These are phyloP conservation scores for Colletotrichum nymphaeae DNA, from an alignment of 2,329 filamentous ascomycete genomes.

Conservation along the genomic window DNA sequence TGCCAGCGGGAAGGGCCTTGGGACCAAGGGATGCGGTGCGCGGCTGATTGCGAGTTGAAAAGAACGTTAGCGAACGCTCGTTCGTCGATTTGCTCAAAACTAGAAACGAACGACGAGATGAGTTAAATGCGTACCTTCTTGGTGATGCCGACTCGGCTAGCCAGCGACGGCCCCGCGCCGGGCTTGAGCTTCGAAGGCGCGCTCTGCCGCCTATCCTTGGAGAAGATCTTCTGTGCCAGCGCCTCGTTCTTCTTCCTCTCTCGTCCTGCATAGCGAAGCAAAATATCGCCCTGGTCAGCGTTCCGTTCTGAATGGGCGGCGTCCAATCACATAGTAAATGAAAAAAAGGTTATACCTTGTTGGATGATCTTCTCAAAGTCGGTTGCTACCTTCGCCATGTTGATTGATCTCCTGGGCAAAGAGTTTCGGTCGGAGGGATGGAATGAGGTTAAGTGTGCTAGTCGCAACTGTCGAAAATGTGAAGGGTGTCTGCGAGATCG, in stretches of 20 bases:
- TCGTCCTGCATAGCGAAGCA: slow-evolving; percentile 57
- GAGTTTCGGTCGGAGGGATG: not conserved
- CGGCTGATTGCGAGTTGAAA: slow-evolving; percentile 35
- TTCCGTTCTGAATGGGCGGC: not conserved
- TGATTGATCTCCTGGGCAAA: slow-evolving; percentile 20
- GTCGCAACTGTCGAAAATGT: not conserved
- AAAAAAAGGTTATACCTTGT: slow-evolving; percentile 52
- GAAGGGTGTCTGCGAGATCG: not conserved
- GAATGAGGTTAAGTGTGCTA: not conserved
- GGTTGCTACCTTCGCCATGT: slow-evolving; percentile 56
- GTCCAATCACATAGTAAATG: not conserved
- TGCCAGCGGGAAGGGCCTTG: slow-evolving; percentile 56
- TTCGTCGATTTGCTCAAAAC: not conserved
- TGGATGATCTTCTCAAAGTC: slow-evolving; percentile 68
- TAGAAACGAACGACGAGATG: not conserved
- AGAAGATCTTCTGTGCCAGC: slow-evolving; percentile 79
- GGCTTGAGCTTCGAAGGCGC: slow-evolving; percentile 62
- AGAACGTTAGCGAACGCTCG: slow-evolving; percentile 36
- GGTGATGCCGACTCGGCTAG: slow-evolving; percentile 78
- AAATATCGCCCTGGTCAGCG: slow-evolving; percentile 18
- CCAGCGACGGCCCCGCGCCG: slow-evolving; percentile 66
- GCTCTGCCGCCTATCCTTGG: slow-evolving; percentile 68
- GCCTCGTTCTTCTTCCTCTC: slow-evolving; percentile 78
- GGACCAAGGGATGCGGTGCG: slow-evolving; percentile 44
- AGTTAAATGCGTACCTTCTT: slow-evolving; percentile 72